Conservation (phyloP, 306 rosid genomes). For the Mimosa pudica region DNA sequence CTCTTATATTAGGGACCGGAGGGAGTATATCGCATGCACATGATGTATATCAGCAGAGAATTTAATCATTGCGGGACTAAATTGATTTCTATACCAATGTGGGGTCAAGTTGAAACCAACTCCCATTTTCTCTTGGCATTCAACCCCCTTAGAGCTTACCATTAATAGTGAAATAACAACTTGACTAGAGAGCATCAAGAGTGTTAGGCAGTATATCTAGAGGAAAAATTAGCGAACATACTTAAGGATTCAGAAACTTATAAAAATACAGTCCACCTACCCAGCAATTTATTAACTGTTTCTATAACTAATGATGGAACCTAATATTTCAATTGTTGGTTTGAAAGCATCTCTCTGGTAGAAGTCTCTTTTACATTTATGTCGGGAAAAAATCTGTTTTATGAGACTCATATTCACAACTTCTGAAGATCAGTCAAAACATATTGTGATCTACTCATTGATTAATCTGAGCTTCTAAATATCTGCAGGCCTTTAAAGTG, state of each 20-base stretch:
- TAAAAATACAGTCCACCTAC: background rate
- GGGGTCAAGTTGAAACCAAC: background rate
- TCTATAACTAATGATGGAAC: background rate
- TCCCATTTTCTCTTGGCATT: background rate
- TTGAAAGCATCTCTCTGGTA: background rate
- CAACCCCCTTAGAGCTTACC: background rate
- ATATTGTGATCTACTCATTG: slow-evolving; percentile 5
- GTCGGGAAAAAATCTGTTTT: background rate
- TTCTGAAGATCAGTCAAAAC: slow-evolving; percentile 7
- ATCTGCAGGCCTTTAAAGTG: slow-evolving; percentile 43
- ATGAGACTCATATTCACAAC: background rate
- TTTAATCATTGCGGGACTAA: background rate
- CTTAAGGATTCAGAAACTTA: background rate
- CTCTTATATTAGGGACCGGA: too few species aligned
- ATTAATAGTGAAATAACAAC: background rate
- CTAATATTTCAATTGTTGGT: background rate
- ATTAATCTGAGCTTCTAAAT: slow-evolving; percentile 22
- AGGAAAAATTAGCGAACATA: background rate
- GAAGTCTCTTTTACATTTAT: background rate
- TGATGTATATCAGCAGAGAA: background rate
- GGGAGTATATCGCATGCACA: too few species aligned
- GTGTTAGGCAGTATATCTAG: background rate
- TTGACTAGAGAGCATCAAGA: background rate
- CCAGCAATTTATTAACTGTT: background rate
- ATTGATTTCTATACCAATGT: background rate